A percentile compares a stretch with the other conserved stretches of the same genome.
Conservation (phyloP, 306 rosid genomes). For the apple (Malus domestica) region ASM211411v1 NC_041790.1:25415501-25416000, state of each 20-base stretch:
- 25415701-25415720: not conserved
- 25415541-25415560: not conserved
- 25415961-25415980: slow-evolving; percentile 82
- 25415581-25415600: not conserved
- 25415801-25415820: not conserved
- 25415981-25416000: too few species aligned
- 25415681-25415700: not conserved
- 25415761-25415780: not conserved
- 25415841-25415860: not conserved
- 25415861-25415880: not conserved
- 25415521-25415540: not conserved
- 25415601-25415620: not conserved
- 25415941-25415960: slow-evolving; percentile 80
- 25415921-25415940: slow-evolving; percentile 73
- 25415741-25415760: not conserved
- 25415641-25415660: not conserved
- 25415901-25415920: slow-evolving; percentile 82
- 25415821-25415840: too few species aligned
- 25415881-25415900: slow-evolving; percentile 10
- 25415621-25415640: not conserved
- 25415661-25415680: not conserved
- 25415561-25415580: not conserved
- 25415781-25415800: not conserved
- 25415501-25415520: not conserved
- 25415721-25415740: not conserved